Evolutionary conservation across 352 stramenopile genomes (phyloP), one percentile per base, ranked within the genome.

Genomic region (Globisporangium orthogonon): DNA sequence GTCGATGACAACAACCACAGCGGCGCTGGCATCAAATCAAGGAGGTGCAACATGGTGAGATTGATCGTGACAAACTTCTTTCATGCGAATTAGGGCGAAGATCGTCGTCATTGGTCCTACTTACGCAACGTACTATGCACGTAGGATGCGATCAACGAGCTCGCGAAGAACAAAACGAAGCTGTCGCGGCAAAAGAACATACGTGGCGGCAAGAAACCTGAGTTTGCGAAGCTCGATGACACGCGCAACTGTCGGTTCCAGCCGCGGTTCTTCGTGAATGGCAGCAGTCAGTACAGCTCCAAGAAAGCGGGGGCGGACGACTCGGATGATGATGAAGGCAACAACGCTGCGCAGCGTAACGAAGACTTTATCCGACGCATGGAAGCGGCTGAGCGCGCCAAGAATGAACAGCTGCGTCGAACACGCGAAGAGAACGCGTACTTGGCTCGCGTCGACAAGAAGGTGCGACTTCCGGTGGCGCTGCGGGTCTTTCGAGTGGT

Each of bases 361-460:
- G 70, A 87, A 46, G 80, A 87, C 54, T 87, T 91, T 50, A 69
- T 91, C 47, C 76, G 78, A 0, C 81, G 78, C 29, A 89, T 89
- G 74, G 81, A 91, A 45, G 81, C 81, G 35, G 63, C 78, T 7
- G 80, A 91, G 58, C 69, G 77, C 48, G 80, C 78, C 31, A 73
- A 76, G 30, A 67, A 54, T 1, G 80, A 91, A 40, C 64, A 74
- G 29, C 66, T 91, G 31, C 78, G 78, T 0, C 76, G 80, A 39
- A 88, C 74, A 3, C 74, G 80, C 1, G 76, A 82, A 43, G 78
- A 89, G 67, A 61, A 66, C 1, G 68, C 66, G 7, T 88, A 91
- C 56, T 44, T 85, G 4, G 66, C 66, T 0, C 73, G 69, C 4
- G 64, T 91, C 31, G 76, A 91, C 69, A 91, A 91, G 58, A 91